phyloP scores from a whole-genome alignment of 345 rosid species.

The Salix viminalis region DNA sequence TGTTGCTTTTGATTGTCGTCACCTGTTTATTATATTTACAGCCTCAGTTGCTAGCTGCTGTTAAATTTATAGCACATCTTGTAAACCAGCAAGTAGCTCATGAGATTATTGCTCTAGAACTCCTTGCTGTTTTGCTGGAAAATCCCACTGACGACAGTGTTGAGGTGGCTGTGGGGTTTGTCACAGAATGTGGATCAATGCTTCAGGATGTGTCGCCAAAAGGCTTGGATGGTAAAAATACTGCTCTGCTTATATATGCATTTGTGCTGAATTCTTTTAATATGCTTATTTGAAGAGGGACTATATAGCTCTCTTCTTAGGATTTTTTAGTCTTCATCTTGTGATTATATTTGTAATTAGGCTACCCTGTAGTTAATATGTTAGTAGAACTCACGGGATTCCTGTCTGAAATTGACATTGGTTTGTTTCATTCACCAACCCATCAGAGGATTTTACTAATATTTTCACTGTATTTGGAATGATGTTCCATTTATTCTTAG shows the following conservation, averaged over 20 bases:
- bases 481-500: background rate
- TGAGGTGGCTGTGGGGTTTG: conserved; percentile 92
- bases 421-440: background rate
- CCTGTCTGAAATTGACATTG: background rate
- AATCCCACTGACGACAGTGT: conserved; percentile 89
- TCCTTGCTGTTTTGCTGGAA: conserved; percentile 67
- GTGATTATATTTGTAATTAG: background rate
- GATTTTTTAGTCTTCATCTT: background rate
- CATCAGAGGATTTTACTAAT: background rate
- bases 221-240: conserved; percentile 68
- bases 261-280: background rate
- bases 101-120: conserved; percentile 77
- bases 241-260: background rate
- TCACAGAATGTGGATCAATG: conserved; percentile 84
- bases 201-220: conserved; percentile 86
- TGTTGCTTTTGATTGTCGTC: background rate
- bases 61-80: conserved; percentile 87
- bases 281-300: background rate
- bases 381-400: background rate
- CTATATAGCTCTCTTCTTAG: background rate
- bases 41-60: conserved; percentile 93
- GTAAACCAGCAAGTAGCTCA: conserved; percentile 94
- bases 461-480: background rate
- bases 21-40: conserved; percentile 26
- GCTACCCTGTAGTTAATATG: background rate